A percentile compares a stretch with the other conserved stretches of the same genome.
phyloP scores from a whole-genome alignment of 164 flowering plant genomes.

The Magnolia kwangsiensis region DNA sequence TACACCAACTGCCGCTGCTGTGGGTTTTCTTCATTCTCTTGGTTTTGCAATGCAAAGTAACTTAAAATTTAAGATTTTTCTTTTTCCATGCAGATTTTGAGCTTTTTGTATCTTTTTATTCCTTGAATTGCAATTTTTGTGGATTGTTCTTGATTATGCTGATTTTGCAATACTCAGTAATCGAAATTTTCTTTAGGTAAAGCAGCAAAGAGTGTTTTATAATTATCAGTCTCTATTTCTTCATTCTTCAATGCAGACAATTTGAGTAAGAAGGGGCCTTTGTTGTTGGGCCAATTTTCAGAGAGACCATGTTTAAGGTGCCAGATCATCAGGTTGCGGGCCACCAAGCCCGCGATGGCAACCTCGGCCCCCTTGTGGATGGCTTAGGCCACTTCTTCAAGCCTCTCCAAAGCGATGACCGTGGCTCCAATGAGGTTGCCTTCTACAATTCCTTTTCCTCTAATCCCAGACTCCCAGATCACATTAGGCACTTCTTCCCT shows the following conservation, averaged over 20 bases:
- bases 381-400: constrained; percentile 83
- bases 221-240: neutral
- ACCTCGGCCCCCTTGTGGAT: constrained; percentile 80
- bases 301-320: constrained; percentile 49
- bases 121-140: too few relatives aligned
- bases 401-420: constrained; percentile 71
- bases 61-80: too few relatives aligned
- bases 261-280: neutral
- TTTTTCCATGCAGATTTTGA: too few relatives aligned
- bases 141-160: too few relatives aligned
- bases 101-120: too few relatives aligned
- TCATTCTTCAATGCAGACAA: neutral
- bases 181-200: neutral
- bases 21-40: too few relatives aligned
- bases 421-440: constrained; percentile 66
- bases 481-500: constrained; percentile 65
- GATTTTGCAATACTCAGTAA: constrained; percentile 9
- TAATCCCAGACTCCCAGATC: constrained; percentile 46
- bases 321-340: constrained; percentile 95
- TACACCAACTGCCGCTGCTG: too few relatives aligned
- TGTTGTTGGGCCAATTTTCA: neutral
- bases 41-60: too few relatives aligned
- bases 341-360: constrained; percentile 59
- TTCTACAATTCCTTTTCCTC: constrained; percentile 66
- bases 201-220: neutral